Conservation (phyloP, 2,329 filamentous ascomycete species). For the Fusarium sp. region DNA sequence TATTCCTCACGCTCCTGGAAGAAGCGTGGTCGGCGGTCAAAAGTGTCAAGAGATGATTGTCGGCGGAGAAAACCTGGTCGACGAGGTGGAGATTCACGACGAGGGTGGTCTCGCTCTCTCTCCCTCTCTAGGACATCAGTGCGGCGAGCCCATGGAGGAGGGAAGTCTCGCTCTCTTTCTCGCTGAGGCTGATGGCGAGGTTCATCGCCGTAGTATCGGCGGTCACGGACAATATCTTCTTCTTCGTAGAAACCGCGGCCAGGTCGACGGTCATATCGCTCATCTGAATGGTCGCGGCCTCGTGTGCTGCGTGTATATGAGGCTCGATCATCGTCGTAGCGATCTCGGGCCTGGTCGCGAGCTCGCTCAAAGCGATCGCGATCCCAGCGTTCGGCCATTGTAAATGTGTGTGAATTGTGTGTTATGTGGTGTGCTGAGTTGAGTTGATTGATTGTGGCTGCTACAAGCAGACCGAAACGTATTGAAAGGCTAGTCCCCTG, state of each 20-base stretch:
- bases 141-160: slow-evolving; percentile 64
- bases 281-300: slow-evolving; percentile 62
- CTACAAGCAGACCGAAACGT: slow-evolving; percentile 27
- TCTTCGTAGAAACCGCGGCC: slow-evolving; percentile 61
- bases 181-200: slow-evolving; percentile 55
- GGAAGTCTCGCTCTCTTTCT: slow-evolving; percentile 51
- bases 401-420: slow-evolving; percentile 6
- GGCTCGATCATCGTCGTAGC: slow-evolving; percentile 67
- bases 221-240: slow-evolving; percentile 62
- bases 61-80: slow-evolving; percentile 79
- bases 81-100: slow-evolving; percentile 65
- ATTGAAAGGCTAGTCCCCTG: slow-evolving; percentile 19
- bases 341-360: slow-evolving; percentile 61
- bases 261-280: slow-evolving; percentile 62
- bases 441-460: slow-evolving; percentile 21
- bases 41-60: slow-evolving; percentile 91
- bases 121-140: slow-evolving; percentile 68
- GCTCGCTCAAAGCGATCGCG: slow-evolving; percentile 64
- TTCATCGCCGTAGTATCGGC: slow-evolving; percentile 69
- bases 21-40: slow-evolving; percentile 74
- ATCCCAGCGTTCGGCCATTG: slow-evolving; percentile 64
- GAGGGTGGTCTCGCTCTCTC: slow-evolving; percentile 64
- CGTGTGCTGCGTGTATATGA: slow-evolving; percentile 55
- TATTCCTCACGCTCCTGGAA: slow-evolving; percentile 72
- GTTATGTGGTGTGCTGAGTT: neutral